Evolutionary conservation across 2,329 filamentous ascomycete species (phyloP), one percentile per base, ranked within the genome.

Genomic region (Sporothrix protearum): DNA sequence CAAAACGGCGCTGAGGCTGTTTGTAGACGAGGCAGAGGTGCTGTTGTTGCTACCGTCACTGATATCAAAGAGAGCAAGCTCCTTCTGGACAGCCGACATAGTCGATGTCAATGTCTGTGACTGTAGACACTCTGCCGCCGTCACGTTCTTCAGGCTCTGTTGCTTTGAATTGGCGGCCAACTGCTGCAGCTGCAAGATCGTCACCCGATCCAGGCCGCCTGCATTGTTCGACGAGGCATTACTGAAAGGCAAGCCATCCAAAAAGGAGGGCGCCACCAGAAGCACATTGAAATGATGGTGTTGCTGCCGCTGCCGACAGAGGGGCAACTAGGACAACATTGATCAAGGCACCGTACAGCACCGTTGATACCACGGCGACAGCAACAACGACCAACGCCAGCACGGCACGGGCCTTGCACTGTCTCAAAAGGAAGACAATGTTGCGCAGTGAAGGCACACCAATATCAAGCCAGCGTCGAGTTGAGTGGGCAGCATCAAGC

Each of bases 391-490:
- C n/a, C 12, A 59, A 25, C 12, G n/a, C 25, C 30, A 75, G 2
- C 28, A 85, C 77, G 64, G 84, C 84, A 2, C 66, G 69, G 12
- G 12, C 22, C 28, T 68, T 63, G 71, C 84, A 78, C 16, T 79
- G 77, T n/a, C 76, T 77, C 19, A 82, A 81, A 69, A 87, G 82
- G 69, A 81, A 77, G 14, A 74, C 70, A 2, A 86, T 77, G 74
- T 88, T 88, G 66, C 85, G 81, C 36, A 86, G 68, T 12, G 85
- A 86, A 7, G 85, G 83, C 22, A 87, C 80, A 7, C 86, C 86
- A 36, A 88, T 84, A 73, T 88, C 85, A 68, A 88, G 77, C 85
- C 85, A 87, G 59, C 76, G 78, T 74, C 79, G 80, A 45, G 77
- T 78, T 12, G 77, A 78, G 74, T 88, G 86, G 5, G 85, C 85